Evolutionary conservation across 2,329 filamentous ascomycete species (phyloP).

Genomic region (Aspergillus brunneoviolaceus): DNA sequence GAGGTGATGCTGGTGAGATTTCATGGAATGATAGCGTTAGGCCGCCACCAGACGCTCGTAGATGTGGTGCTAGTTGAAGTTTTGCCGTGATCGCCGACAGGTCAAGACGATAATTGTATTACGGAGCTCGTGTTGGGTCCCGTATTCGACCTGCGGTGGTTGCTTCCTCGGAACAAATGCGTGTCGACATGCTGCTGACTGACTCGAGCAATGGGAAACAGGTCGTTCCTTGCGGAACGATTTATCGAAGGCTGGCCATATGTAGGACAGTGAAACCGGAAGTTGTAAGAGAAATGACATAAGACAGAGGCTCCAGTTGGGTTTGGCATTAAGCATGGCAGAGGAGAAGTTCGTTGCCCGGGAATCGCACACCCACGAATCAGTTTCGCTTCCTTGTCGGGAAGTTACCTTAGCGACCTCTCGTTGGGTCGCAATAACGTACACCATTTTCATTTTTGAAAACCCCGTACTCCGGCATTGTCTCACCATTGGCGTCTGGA

Average conservation of each 20-base stretch:
- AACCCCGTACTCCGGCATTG: constrained; percentile 4
- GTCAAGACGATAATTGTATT: not conserved
- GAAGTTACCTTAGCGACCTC: constrained; percentile 5
- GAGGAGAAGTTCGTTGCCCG: not conserved
- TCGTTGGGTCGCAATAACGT: constrained; percentile 10
- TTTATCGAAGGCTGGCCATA: not conserved
- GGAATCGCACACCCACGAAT: constrained; percentile 6
- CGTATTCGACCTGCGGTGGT: not conserved
- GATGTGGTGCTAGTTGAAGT: not conserved
- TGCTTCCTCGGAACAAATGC: not conserved
- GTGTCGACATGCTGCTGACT: not conserved
- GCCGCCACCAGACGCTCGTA: not conserved
- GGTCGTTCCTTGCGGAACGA: not conserved
- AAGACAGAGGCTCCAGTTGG: not conserved
- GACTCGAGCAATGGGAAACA: not conserved
- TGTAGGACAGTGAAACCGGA: constrained; percentile 2
- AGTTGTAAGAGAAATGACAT: not conserved
- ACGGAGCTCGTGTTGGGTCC: not conserved
- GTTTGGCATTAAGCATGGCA: not conserved
- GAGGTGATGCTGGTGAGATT: not conserved
- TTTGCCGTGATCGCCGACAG: not conserved
- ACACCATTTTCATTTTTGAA: constrained; percentile 1
- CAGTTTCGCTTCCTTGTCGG: not conserved
- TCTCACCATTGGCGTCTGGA: constrained; percentile 4
- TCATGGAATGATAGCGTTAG: not conserved